phyloP scores from a whole-genome alignment of 2,329 filamentous ascomycete genomes.

The Trichophyton schoenleinii region DNA sequence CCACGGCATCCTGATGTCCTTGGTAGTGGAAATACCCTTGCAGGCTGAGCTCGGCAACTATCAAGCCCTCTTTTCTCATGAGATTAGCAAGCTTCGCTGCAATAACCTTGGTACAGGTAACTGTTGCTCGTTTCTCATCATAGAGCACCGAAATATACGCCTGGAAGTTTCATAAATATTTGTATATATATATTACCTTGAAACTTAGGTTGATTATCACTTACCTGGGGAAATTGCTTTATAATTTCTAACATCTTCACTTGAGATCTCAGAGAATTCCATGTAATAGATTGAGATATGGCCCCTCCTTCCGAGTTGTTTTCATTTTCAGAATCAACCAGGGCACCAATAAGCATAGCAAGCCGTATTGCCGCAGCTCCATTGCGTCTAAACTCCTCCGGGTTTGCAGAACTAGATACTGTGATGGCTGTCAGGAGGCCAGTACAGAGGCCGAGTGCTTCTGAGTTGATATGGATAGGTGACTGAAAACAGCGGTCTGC shows the following conservation, averaged over 20 bases:
- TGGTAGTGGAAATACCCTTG: slow-evolving; percentile 24
- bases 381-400: slow-evolving; percentile 22
- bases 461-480: slow-evolving; percentile 6
- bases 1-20: slow-evolving; percentile 11
- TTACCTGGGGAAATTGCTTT: slow-evolving; percentile 13
- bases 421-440: slow-evolving; percentile 31
- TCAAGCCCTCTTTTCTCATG: slow-evolving; percentile 20
- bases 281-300: slow-evolving; percentile 16
- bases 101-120: slow-evolving; percentile 20
- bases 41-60: slow-evolving; percentile 21
- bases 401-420: slow-evolving; percentile 21
- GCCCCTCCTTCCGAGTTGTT: slow-evolving; percentile 14
- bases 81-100: slow-evolving; percentile 14
- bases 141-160: slow-evolving; percentile 29
- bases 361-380: slow-evolving; percentile 30
- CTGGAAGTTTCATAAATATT: slow-evolving; percentile 12
- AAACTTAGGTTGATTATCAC: background rate
- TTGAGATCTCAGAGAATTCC: slow-evolving; percentile 5
- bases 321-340: slow-evolving; percentile 28
- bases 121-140: slow-evolving; percentile 27
- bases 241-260: slow-evolving; percentile 17
- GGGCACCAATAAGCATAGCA: slow-evolving; percentile 26
- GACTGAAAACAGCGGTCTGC: background rate
- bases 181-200: background rate
- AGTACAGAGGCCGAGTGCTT: slow-evolving; percentile 30